Evolutionary conservation across 441 rosid species (phyloP), one percentile per base, ranked within the genome.

Genomic region (Croton laevigatus): DNA sequence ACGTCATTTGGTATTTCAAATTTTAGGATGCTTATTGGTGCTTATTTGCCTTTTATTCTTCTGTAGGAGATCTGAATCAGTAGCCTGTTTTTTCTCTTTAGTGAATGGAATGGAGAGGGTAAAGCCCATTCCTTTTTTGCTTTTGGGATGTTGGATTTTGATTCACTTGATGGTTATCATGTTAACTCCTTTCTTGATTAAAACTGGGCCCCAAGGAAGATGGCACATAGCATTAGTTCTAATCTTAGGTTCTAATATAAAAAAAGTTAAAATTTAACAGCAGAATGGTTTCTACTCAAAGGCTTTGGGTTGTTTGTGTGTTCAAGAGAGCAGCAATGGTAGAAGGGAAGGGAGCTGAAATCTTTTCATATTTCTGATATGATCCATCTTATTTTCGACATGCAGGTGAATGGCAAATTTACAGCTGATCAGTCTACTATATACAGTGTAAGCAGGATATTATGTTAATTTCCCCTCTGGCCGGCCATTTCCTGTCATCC

Each of bases 391-490:
- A 5, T 38, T 63, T 64, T 54, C 46, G 72, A 12, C 66, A 45
- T 79, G 71, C 89, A 94, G 98, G 97, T 94, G 46, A 94, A 94
- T 83, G 97, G 98, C 79, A 91, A 84, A 83, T 94, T 94, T 80
- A 88, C 97, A 36, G 89, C 88, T 37, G 90, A 89, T 84, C 97
- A 94, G 72, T 75, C 85, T 79, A 86, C 90, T 44, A 81, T 94
- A 77, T 94, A 94, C 79, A 90, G 88, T 73, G 98, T 91, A 83
- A 89, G 97, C 73, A 55, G 22, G 40, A 60, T 68, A 20, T 67
- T 9, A 32, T 37, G 12, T 20, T 52, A 11, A 8, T 52, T 27
- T 46, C 2, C 32, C 32, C 10, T 16, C 49, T 2, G 1, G 1
- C 45, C 5, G 3, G 14, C 20, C 1, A 2, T 65, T 52, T 38